Conservation (phyloP, 1,139 yeast species). For the Suhomyces bokatorum region DNA sequence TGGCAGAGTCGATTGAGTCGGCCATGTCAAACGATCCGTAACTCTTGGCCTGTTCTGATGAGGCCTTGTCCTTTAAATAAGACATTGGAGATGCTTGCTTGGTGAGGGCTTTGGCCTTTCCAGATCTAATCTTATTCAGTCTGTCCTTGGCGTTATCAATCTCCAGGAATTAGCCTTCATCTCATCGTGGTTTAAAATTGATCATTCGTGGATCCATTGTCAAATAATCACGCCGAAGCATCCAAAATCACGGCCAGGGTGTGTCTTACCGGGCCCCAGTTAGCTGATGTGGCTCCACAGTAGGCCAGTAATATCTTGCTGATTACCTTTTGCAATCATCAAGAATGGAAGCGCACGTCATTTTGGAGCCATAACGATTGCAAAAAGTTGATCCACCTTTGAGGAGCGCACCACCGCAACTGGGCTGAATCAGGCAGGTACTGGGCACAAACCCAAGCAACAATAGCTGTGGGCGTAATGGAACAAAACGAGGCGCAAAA, state of each 20-base stretch:
- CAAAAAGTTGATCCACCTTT: neutral
- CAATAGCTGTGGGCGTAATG: no score
- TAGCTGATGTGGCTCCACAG: conserved; percentile 9
- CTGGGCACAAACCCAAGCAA: no score
- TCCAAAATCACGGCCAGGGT: neutral
- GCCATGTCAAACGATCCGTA: conserved; percentile 3
- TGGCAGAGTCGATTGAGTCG: conserved; percentile 1
- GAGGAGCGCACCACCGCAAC: no score
- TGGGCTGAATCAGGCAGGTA: no score
- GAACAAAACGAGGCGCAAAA: no score
- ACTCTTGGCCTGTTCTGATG: neutral
- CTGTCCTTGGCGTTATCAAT: neutral
- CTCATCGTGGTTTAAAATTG: neutral
- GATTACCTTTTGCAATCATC: neutral
- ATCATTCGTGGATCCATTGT: neutral
- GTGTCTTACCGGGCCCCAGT: neutral
- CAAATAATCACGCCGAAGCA: conserved; percentile 1
- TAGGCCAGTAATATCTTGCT: neutral
- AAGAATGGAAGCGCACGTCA: conserved; percentile 1
- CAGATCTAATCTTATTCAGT: neutral
- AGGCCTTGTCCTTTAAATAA: neutral
- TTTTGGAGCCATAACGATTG: neutral
- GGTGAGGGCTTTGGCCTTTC: neutral
- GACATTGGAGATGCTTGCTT: neutral
- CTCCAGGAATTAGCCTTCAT: neutral